phyloP scores from a whole-genome alignment of 2,329 filamentous ascomycete species.

The Zymoseptoria crescenta region DNA sequence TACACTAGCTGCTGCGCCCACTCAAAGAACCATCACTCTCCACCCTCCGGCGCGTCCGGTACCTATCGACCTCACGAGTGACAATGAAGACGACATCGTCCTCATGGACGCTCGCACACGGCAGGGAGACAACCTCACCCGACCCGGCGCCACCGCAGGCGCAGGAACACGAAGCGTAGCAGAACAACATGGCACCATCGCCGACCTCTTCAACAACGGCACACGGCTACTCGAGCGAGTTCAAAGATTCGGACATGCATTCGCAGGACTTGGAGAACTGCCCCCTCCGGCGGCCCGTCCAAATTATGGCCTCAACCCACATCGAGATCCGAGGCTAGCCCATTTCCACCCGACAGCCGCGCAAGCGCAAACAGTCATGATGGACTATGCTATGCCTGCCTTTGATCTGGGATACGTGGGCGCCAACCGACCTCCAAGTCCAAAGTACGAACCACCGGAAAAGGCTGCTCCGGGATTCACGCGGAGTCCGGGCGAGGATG shows the following conservation, averaged over 20 bases:
- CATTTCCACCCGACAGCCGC: background rate
- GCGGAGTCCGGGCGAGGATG: constrained; percentile 62
- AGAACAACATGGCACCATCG: background rate
- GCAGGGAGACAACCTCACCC: constrained; percentile 17
- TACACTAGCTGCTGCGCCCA: background rate
- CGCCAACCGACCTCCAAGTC: constrained; percentile 25
- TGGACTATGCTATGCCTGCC: constrained; percentile 36
- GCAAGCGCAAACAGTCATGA: constrained; percentile 3
- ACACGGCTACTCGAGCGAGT: background rate
- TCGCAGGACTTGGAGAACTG: background rate
- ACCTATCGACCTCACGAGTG: constrained; percentile 29
- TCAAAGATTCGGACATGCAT: background rate
- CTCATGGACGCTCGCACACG: constrained; percentile 17
- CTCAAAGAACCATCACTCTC: constrained; percentile 17
- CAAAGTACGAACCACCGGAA: constrained; percentile 52
- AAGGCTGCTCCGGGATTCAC: constrained; percentile 67
- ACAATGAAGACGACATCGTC: constrained; percentile 27
- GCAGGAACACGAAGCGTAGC: constrained; percentile 14
- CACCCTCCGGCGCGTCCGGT: constrained; percentile 13
- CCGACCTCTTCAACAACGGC: background rate
- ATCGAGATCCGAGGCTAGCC: background rate
- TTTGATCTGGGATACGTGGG: constrained; percentile 36
- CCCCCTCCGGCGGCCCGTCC: background rate
- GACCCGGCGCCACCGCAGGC: constrained; percentile 19
- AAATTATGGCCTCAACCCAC: background rate